Base-by-base conservation (phyloP, 2,329 filamentous ascomycete species). In the Botrytis sinoallii region DNA sequence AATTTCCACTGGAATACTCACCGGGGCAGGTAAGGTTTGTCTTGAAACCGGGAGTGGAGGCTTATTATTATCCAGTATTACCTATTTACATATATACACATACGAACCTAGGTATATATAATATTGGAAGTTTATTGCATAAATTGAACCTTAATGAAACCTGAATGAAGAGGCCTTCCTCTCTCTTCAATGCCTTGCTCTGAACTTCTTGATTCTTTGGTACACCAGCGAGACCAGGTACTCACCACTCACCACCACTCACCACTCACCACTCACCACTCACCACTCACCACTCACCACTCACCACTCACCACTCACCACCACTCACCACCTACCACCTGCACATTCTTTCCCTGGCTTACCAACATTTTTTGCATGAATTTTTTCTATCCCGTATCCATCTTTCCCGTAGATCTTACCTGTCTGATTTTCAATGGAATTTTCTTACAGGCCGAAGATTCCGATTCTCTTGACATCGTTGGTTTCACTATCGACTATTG, bases 41-140 rank as follows among this genome's bases (percentile, higher is more conserved):
- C 60, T 29, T 48, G 42, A 66, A 66, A 35, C 63, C 35, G 63
- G 42, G 35, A 65, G 29, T 64, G 61, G 61, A 64, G 61, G n/a
- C n/a, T 64, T 64, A n/a, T 55, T 55, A 55, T 32, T 32, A 32
- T 32, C 32, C 1, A 9, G 38, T 38, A 42, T 42, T 42, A 42
- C 40, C 40, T 42, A 12, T 14, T 0, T 40, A 40, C 6, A 38
- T 38, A 38, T 38, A 38, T 38, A 38, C 32, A 32, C 32, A 32
- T 32, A 32, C 32, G 3, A 38, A 32, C 32, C 8, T 46, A 32
- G 32, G 32, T 32, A 32, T 38, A 61, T 25, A 61, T 38, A 25
- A 61, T 38, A 61, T 61, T 38, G n/a, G 35, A 7, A 32, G n/a
- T 32, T 46, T 25, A 35, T 48, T 66, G 63, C 63, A 66, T 48